Evolutionary conservation across 768 basidiomycete species (phyloP), one percentile per base, ranked within the genome.

Genomic region (Termitomyces heimii): DNA sequence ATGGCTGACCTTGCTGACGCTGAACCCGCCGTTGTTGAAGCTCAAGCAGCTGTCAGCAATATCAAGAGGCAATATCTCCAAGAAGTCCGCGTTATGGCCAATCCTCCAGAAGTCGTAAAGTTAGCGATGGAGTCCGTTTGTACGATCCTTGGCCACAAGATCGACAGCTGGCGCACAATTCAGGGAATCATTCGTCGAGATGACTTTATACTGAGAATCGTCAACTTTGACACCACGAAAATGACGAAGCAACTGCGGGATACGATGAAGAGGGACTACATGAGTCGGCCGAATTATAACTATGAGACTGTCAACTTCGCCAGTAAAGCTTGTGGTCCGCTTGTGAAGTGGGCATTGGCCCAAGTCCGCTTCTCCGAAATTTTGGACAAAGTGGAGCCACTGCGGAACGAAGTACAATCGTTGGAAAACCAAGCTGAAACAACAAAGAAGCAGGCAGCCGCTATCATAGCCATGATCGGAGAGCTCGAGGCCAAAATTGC

Each of bases 51-150:
- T n/a, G 97, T 99, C 66, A 92, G 89, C 63, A 96, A 88, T 69
- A 98, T 99, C 78, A 97, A 92, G 73, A 85, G 86, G 63, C 91
- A 94, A 66, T 95, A 98, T 66, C 75, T 99, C 42, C 91, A 95
- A 67, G 97, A 99, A 83, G 97, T 98, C 42, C 84, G 97, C 65
- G 83, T 92, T 10, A 98, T 99, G 95, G 92, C 94, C 44, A 98
- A 98, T 67, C 97, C 97, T 46, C 97, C 97, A 0, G 97, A 98
- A 69, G 89, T 92, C 5, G 95, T 98, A 63, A 98, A 98, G 71
- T 73, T 96, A 45, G 93, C 97, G 16, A 98, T 98, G 94, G 97
- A 98, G 67, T 97, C 95, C 1, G 96, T 97, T 40, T 98, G 97
- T 71, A 94, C 92, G 14, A 80, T 97, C 46, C 85, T 99, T 22